Evolutionary conservation across 2,329 filamentous ascomycete genomes (phyloP).

Genomic region (Aspergillus sp.): DNA sequence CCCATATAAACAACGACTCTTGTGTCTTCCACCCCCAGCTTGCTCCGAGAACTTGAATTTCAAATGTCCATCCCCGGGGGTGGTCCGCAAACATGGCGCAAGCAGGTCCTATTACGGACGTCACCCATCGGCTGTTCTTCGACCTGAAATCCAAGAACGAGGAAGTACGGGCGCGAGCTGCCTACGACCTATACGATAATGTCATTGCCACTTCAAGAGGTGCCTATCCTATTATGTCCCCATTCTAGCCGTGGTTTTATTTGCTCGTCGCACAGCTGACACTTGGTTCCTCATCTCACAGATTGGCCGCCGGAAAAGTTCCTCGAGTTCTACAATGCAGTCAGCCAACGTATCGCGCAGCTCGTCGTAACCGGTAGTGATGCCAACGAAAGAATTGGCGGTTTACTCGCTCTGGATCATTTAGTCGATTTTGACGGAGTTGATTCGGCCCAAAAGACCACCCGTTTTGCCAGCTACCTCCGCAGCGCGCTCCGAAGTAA

Average conservation of each 20-base stretch:
- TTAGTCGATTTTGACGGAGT: conserved; percentile 96
- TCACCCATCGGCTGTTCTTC: conserved; percentile 49
- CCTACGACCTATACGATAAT: conserved; percentile 42
- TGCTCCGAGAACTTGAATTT: conserved; percentile 27
- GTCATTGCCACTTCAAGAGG: conserved; percentile 42
- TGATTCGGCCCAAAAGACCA: conserved; percentile 87
- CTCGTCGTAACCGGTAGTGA: conserved; percentile 82
- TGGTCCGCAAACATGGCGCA: conserved; percentile 39
- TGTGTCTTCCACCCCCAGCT: conserved; percentile 8
- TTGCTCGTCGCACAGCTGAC: background rate
- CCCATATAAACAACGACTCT: conserved; percentile 17
- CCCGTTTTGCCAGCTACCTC: conserved; percentile 85
- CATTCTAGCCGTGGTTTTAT: background rate
- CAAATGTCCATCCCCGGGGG: conserved; percentile 34
- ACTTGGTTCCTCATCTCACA: conserved; percentile 22
- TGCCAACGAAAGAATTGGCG: conserved; percentile 80
- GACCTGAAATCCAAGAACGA: conserved; percentile 54
- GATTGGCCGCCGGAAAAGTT: conserved; percentile 81
- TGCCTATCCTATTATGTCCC: conserved; percentile 12
- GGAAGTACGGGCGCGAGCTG: conserved; percentile 43
- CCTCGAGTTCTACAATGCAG: conserved; percentile 59
- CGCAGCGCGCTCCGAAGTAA: conserved; percentile 82
- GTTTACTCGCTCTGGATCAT: conserved; percentile 83
- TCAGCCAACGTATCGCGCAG: conserved; percentile 59
- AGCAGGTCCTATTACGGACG: conserved; percentile 41